phyloP scores from a whole-genome alignment of 139 green algal genomes.

The Prasinococcaceae sp. region DNA sequence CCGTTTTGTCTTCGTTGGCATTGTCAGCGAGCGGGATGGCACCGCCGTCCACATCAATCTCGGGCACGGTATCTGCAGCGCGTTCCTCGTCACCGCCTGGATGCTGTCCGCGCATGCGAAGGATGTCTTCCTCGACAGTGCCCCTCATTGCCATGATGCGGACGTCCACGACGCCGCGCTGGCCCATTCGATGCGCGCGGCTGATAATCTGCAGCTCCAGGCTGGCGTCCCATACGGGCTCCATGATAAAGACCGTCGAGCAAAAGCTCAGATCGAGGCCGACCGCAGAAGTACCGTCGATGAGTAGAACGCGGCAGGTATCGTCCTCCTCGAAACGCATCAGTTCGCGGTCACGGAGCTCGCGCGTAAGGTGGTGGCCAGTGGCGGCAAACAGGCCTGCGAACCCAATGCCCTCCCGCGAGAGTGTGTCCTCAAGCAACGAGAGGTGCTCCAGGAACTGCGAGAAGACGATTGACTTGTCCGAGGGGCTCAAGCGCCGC shows the following conservation, averaged over 20 bases:
- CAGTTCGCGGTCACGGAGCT: too few relatives aligned
- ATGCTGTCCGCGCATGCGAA: too few relatives aligned
- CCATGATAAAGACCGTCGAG: conserved; percentile 77
- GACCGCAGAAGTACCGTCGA: conserved; percentile 40
- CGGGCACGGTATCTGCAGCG: too few relatives aligned
- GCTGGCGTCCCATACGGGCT: conserved; percentile 64
- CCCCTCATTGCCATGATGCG: conserved; percentile 67
- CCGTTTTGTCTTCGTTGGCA: too few relatives aligned
- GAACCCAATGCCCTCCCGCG: too few relatives aligned
- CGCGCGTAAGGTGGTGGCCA: too few relatives aligned
- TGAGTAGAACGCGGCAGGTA: conserved; percentile 14
- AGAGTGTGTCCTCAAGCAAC: conserved; percentile 44
- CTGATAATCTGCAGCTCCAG: conserved; percentile 46
- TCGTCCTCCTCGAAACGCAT: conserved; percentile 1
- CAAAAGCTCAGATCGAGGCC: conserved; percentile 87
- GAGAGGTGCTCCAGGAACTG: conserved; percentile 39
- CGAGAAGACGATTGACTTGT: conserved; percentile 26
- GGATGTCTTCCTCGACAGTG: conserved; percentile 55
- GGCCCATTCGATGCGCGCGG: conserved; percentile 78
- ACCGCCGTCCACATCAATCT: too few relatives aligned
- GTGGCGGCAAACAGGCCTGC: too few relatives aligned
- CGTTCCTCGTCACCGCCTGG: too few relatives aligned
- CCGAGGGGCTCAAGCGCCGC: conserved; percentile 24
- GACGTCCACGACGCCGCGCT: conserved; percentile 42
- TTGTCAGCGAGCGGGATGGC: too few relatives aligned